Evolutionary conservation across 257 asterid genomes (phyloP), one percentile per base, ranked within the genome.

Genomic region (Solanum rostratum): DNA sequence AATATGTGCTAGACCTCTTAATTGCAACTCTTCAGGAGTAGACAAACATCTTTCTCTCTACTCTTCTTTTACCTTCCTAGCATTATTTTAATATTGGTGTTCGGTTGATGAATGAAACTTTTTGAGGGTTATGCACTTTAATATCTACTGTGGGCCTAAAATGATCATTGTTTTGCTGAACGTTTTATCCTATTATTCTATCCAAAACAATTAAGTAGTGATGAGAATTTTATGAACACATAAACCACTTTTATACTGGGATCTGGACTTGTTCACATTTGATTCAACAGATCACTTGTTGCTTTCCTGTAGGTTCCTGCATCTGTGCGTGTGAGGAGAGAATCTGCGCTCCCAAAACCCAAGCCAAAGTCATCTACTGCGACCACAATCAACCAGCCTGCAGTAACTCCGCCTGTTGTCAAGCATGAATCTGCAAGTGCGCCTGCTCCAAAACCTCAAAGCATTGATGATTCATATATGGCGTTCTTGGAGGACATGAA

Each of bases 401-500:
- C 85, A 29, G 86, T 86, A 18, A 89, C 93, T 55, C 85, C 92
- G 37, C 79, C 91, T 41, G 86, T 83, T 39, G 74, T 84, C 24
- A 93, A 88, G 91, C 91, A 87, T 85, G 95, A 88, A 87, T 54
- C 90, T 7, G 78, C 81, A 22, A 82, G 87, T 71, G 65, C 92
- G 20, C 79, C 95, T 55, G 90, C 91, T 15, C 86, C 89, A 18
- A 94, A 93, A 66, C 95, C 96, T 50, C 94, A 82, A 83, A 95
- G 99, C 78, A 93, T 94, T 24, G 99, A 95, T 76, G 99, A 95
- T 88, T 95, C 99, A 0, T 95, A 95, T 86, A 89, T 79, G 86
- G 98, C 98, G 13, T 95, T 95, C 89, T 88, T 95, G 82, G 97
- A 95, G 95, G 99, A 95, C 88, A 95, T 95, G 99, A 95, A 94